phyloP scores from a whole-genome alignment of 352 stramenopile genomes.

The Phytophthora quininea region DNA sequence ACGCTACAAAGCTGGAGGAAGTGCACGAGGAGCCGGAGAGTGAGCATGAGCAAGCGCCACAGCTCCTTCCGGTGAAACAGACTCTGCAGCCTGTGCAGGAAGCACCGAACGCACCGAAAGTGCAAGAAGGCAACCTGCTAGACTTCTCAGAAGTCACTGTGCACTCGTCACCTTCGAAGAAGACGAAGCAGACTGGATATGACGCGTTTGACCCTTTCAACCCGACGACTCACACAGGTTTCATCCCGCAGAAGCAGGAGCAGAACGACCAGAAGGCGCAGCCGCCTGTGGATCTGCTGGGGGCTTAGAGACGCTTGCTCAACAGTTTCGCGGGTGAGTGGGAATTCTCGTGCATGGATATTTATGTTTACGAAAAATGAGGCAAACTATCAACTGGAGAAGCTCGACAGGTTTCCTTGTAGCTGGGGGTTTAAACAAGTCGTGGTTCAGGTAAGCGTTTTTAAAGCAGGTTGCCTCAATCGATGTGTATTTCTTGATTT shows the following conservation, averaged over 20 bases:
- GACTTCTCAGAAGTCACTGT: conserved; percentile 72
- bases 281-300: conserved; percentile 47
- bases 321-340: neutral
- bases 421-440: neutral
- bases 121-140: conserved; percentile 57
- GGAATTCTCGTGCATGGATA: neutral
- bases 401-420: neutral
- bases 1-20: conserved; percentile 19
- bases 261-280: conserved; percentile 32
- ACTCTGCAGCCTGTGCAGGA: conserved; percentile 38
- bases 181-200: conserved; percentile 20
- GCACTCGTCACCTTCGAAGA: conserved; percentile 45
- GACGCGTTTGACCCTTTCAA: conserved; percentile 57
- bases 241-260: conserved; percentile 25
- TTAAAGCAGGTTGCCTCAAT: neutral
- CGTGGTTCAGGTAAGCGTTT: neutral
- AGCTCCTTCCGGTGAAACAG: conserved; percentile 34
- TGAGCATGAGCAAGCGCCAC: conserved; percentile 27
- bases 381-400: neutral
- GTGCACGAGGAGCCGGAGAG: conserved; percentile 31
- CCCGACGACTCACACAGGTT: conserved; percentile 18
- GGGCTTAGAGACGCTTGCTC: conserved; percentile 30
- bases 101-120: conserved; percentile 26
- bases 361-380: conserved; percentile 2
- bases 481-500: too few species aligned